Evolutionary conservation across 768 basidiomycete genomes (phyloP).

Genomic region (Neoboletus subvelutipes): DNA sequence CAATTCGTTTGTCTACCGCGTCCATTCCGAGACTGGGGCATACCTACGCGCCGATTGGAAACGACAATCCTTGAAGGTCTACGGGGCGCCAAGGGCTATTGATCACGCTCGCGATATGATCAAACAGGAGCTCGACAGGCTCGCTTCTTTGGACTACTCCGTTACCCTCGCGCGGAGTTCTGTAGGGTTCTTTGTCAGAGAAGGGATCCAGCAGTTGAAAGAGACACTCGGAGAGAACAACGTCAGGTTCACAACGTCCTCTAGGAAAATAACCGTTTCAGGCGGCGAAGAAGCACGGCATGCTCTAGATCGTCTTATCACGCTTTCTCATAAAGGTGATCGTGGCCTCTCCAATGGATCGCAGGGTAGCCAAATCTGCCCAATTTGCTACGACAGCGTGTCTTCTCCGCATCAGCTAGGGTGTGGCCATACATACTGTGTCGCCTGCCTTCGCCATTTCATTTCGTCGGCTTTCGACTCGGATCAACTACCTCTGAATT

Average conservation of each 20-base stretch:
- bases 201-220: constrained; percentile 48
- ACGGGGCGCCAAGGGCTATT: constrained; percentile 40
- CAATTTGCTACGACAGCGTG: too few species aligned
- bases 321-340: constrained; percentile 37
- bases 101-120: too few species aligned
- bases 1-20: too few species aligned
- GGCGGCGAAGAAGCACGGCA: constrained; percentile 58
- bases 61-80: constrained; percentile 49
- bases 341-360: not conserved
- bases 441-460: too few species aligned
- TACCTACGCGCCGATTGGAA: constrained; percentile 42
- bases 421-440: too few species aligned
- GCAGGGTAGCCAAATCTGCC: constrained; percentile 37
- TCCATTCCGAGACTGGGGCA: constrained; percentile 39
- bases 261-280: constrained; percentile 47
- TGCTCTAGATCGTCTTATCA: constrained; percentile 43
- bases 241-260: constrained; percentile 43
- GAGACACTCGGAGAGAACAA: constrained; percentile 56
- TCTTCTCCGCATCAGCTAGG: too few species aligned
- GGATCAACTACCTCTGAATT: constrained; percentile 62
- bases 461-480: constrained; percentile 54
- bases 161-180: constrained; percentile 38
- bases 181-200: constrained; percentile 50
- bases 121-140: constrained; percentile 45
- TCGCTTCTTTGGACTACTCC: constrained; percentile 44